These are phyloP conservation scores for Esteya vermicola DNA, from an alignment of 2,329 filamentous ascomycete species.

Conservation along the genomic window DNA sequence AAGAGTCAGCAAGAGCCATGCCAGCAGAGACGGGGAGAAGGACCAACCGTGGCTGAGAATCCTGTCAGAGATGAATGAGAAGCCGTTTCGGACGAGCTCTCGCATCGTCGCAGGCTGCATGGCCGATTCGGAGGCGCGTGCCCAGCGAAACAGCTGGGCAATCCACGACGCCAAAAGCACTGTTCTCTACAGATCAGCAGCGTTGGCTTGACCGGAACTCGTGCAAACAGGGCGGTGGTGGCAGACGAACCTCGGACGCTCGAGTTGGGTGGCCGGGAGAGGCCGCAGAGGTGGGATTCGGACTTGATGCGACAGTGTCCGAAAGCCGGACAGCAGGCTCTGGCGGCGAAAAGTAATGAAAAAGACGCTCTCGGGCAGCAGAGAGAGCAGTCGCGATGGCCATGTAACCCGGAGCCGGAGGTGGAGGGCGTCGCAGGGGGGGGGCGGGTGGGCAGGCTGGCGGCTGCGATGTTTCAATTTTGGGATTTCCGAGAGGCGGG, in stretches of 20 bases:
- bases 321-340: neutral
- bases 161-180: neutral
- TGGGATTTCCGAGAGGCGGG: too few relatives aligned
- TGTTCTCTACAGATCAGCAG: neutral
- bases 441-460: neutral
- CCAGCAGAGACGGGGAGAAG: neutral
- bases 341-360: neutral
- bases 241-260: slow-evolving; percentile 1
- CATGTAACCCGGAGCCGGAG: slow-evolving; percentile 6
- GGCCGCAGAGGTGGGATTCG: neutral
- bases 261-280: neutral
- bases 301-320: neutral
- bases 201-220: too few relatives aligned
- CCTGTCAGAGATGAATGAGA: slow-evolving; percentile 8
- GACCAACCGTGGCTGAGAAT: slow-evolving; percentile 4
- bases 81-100: slow-evolving; percentile 9
- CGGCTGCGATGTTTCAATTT: too few relatives aligned
- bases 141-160: slow-evolving; percentile 3
- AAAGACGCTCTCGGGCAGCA: neutral
- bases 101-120: slow-evolving; percentile 9
- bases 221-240: too few relatives aligned
- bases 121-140: slow-evolving; percentile 5
- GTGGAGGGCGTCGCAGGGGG: neutral
- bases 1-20: neutral
- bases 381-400: slow-evolving; percentile 4